Percentiles rank a stretch among this genome's conserved stretches.
These are phyloP conservation scores for Colletotrichum falcatum DNA, from an alignment of 2,329 filamentous ascomycete species.

Conservation along the genomic window DNA sequence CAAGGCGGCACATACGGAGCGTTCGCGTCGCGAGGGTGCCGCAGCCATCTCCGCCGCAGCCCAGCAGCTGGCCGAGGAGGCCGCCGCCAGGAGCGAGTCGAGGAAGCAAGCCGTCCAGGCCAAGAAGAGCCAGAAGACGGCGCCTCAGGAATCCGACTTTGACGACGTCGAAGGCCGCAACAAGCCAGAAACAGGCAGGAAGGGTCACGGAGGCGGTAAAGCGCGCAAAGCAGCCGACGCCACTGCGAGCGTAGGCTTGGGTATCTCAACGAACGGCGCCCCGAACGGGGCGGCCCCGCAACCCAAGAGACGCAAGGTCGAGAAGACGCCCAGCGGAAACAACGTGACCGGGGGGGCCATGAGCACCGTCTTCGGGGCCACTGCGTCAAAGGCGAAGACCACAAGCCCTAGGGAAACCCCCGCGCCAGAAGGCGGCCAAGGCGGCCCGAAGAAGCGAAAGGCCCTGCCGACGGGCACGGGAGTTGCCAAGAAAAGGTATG, in stretches of 20 bases:
- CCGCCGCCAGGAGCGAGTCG: conserved; percentile 84
- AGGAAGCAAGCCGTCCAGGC: conserved; percentile 84
- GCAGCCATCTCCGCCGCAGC: conserved; percentile 82
- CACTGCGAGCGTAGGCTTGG: conserved; percentile 68
- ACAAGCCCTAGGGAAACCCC: conserved; percentile 78
- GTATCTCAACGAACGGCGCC: conserved; percentile 69
- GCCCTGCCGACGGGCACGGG: conserved; percentile 73
- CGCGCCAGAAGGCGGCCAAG: conserved; percentile 69
- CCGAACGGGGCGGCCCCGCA: conserved; percentile 67
- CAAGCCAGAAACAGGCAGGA: conserved; percentile 69
- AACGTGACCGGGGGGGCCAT: conserved; percentile 75
- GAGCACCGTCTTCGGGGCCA: conserved; percentile 66
- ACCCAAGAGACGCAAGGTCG: conserved; percentile 84
- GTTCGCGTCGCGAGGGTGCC: conserved; percentile 82
- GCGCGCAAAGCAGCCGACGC: conserved; percentile 71
- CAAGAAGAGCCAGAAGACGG: conserved; percentile 77
- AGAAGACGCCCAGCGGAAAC: conserved; percentile 69
- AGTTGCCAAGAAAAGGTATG: conserved; percentile 82
- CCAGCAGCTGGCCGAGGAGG: conserved; percentile 83
- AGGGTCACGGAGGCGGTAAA: conserved; percentile 69
- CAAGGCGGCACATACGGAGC: conserved; percentile 75
- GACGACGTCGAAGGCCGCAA: conserved; percentile 73
- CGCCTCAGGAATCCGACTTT: conserved; percentile 81
- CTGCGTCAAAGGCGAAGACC: conserved; percentile 66
- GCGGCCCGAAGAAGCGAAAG: conserved; percentile 77